Conservation (phyloP, 192 early-diverging fungal genomes). For the Gamsiella multidivaricata region DNA sequence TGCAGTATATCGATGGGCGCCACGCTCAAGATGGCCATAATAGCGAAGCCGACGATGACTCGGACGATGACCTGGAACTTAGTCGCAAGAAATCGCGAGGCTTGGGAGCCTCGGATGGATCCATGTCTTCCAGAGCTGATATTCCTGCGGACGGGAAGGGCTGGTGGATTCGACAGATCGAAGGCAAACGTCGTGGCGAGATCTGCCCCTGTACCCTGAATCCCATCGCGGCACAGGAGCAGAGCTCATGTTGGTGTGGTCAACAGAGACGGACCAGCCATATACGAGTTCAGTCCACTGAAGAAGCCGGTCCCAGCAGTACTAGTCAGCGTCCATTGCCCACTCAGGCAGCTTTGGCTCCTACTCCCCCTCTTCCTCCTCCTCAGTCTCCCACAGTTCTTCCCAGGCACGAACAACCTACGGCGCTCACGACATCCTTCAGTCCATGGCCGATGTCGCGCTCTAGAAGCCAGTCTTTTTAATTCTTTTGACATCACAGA, state of each 20-base stretch:
- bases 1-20: slow-evolving; percentile 3
- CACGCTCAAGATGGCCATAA: background rate
- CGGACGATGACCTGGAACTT: background rate
- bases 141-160: slow-evolving; percentile 38
- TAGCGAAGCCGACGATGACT: background rate
- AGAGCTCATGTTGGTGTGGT: slow-evolving; percentile 32
- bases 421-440: too few species aligned
- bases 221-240: background rate
- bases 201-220: slow-evolving; percentile 26
- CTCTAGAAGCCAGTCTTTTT: too few species aligned
- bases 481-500: too few species aligned
- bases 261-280: slow-evolving; percentile 15
- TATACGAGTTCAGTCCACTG: background rate
- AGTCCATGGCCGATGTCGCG: too few species aligned
- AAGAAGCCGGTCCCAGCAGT: background rate
- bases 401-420: too few species aligned
- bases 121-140: slow-evolving; percentile 6
- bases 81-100: background rate
- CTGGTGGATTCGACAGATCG: slow-evolving; percentile 49
- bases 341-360: too few species aligned
- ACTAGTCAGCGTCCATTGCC: background rate
- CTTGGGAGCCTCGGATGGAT: background rate
- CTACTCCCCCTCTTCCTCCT: too few species aligned
- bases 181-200: slow-evolving; percentile 33
- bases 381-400: too few species aligned